Conservation (phyloP, 2,329 filamentous ascomycete genomes). For the Lasiodiplodia theobromae region DNA sequence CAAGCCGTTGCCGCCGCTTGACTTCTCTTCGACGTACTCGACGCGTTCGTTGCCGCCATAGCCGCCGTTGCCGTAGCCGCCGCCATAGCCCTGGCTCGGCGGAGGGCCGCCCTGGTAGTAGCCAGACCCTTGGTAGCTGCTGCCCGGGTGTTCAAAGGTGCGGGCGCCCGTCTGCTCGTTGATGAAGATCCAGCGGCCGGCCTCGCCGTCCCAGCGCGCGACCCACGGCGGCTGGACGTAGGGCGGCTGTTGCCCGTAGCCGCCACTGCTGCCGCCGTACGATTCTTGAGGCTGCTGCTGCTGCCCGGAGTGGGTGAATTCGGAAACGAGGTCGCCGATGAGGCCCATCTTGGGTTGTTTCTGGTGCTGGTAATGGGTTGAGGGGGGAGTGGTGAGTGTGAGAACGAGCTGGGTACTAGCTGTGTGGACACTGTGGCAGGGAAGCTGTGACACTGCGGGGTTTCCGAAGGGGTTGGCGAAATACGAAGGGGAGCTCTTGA, state of each 20-base stretch:
- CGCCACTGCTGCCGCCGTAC: slow-evolving; percentile 5
- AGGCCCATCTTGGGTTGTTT: slow-evolving; percentile 12
- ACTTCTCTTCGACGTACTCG: slow-evolving; percentile 34
- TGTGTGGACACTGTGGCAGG: background rate
- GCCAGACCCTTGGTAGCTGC: slow-evolving; percentile 28
- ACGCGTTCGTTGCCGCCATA: slow-evolving; percentile 20
- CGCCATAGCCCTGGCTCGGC: slow-evolving; percentile 30
- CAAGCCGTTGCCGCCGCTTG: slow-evolving; percentile 37
- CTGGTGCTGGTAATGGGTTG: background rate
- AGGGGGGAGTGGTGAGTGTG: background rate
- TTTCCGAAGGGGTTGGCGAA: slow-evolving; percentile 3
- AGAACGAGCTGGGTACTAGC: background rate
- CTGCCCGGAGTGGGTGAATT: slow-evolving; percentile 22
- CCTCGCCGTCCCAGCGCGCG: slow-evolving; percentile 24
- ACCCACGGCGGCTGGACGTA: slow-evolving; percentile 25
- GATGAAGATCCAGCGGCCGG: slow-evolving; percentile 52
- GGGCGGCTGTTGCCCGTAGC: slow-evolving; percentile 5
- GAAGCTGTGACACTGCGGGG: slow-evolving; percentile 1
- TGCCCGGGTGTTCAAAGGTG: slow-evolving; percentile 48
- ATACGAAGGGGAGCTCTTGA: slow-evolving; percentile 8
- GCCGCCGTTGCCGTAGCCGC: slow-evolving; percentile 31
- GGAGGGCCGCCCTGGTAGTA: slow-evolving; percentile 29
- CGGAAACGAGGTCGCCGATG: slow-evolving; percentile 26
- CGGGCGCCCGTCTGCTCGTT: slow-evolving; percentile 56
- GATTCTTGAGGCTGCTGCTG: slow-evolving; percentile 3